Percentiles rank a stretch among this genome's conserved stretches.
Evolutionary conservation across 139 green algal genomes (phyloP).

Genomic region (Gonium pectorale): DNA sequence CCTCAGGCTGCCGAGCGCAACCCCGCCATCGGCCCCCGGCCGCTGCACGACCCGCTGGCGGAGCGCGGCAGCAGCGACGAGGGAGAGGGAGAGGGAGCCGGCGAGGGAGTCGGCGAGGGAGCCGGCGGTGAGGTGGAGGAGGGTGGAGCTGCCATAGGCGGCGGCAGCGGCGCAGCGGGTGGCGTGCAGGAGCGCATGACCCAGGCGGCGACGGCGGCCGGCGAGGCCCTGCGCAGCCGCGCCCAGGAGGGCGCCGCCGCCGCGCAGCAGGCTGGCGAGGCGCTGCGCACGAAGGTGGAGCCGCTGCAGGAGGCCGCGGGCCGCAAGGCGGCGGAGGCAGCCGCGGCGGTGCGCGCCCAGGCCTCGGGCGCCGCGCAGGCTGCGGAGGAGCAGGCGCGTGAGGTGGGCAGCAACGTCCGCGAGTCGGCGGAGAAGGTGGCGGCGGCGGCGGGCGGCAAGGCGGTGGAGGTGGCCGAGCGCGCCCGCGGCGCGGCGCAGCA

Average conservation of each 20-base stretch:
- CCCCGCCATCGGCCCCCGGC: conserved; percentile 17
- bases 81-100: background rate
- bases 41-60: conserved; percentile 35
- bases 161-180: background rate
- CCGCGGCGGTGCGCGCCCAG: background rate
- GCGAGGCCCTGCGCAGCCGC: background rate
- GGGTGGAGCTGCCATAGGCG: background rate
- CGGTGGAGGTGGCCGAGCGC: no score
- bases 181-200: no score
- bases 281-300: background rate
- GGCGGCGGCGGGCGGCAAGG: no score
- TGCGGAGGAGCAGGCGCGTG: no score
- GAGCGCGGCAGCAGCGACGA: conserved; percentile 21
- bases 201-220: background rate
- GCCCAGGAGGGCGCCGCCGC: background rate
- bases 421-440: no score
- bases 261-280: background rate
- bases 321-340: background rate
- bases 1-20: conserved; percentile 2
- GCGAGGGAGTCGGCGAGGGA: background rate
- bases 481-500: no score
- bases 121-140: background rate
- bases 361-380: no score
- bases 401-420: no score
- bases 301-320: background rate